Base-by-base conservation (phyloP, 2,329 filamentous ascomycete species). In the Zasmidium angulare region DNA sequence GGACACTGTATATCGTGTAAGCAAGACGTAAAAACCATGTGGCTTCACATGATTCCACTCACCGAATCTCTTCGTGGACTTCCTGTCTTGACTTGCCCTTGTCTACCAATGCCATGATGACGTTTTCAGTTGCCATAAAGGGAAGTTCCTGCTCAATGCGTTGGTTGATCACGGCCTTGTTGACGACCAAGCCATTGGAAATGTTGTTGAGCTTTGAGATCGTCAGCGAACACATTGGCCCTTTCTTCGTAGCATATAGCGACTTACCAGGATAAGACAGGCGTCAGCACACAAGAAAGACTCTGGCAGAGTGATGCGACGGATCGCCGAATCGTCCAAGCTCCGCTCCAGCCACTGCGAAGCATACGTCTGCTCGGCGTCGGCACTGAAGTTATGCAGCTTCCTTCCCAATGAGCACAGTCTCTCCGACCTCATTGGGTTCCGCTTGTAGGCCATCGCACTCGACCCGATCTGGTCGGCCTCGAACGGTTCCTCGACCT, bases 401-500 rank as follows among this genome's bases (percentile, higher is more conserved):
- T 69, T 69, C 22, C 86, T 80, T 50, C 82, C 83, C 1, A 88
- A 77, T 12, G 79, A 80, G 76, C 82, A 86, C 59, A 87, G 76
- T 65, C 85, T 81, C 72, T 88, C 86, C 10, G 79, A 84, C 70
- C 82, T 75, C 84, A 87, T 75, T 73, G 79, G 72, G 74, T 82
- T 82, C 64, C 85, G 82, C 79, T 89, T 89, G 79, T 88, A 89
- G 2, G 86, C 86, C 82, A 85, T 84, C 7, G 86, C 86, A 50
- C 80, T 84, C 48, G 81, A 85, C 24, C 88, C 89, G 66, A 93
- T 91, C 77, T 96, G 91, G 65, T 86, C 84, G 68, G 86, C 86
- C 77, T 93, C 89, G 68, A 91, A 90, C 0, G 90, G 90, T 79
- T 93, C 90, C 72, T 96, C 92, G 59, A 95, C 80, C 75, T 96